Conservation (phyloP, 805 yeast genomes). For the Teunomyces pallodes region DNA sequence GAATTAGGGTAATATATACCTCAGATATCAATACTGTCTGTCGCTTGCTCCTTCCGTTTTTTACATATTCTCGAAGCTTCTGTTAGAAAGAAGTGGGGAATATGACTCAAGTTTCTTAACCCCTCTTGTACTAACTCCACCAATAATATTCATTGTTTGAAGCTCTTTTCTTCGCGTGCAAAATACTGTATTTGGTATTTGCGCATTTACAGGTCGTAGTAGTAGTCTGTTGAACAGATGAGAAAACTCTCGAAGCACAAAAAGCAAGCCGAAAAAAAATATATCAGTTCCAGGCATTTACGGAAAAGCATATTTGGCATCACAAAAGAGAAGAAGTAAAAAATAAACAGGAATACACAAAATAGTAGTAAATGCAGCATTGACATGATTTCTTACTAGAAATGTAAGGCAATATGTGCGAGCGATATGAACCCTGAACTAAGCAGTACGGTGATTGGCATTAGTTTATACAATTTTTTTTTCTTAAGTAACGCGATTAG, state of each 20-base stretch:
- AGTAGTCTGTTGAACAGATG: not conserved
- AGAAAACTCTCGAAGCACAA: not conserved
- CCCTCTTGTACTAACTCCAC: too few species aligned
- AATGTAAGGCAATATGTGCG: not conserved
- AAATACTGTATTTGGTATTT: not conserved
- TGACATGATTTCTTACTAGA: not conserved
- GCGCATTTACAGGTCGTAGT: not conserved
- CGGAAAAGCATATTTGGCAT: not conserved
- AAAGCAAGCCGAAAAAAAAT: not conserved
- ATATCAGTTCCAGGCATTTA: not conserved
- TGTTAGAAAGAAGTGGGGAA: not conserved
- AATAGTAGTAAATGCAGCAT: not conserved
- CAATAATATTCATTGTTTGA: too few species aligned
- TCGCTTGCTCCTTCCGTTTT: not conserved
- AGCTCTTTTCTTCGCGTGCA: not conserved
- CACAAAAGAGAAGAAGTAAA: not conserved
- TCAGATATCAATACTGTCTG: not conserved
- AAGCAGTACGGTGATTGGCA: not conserved
- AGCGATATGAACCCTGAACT: not conserved
- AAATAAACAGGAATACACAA: not conserved
- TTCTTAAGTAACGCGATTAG: not conserved
- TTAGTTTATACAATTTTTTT: not conserved
- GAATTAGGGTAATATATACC: not conserved
- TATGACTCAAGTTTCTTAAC: too few species aligned
- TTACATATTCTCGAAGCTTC: not conserved